Conservation (phyloP, 2,329 filamentous ascomycete genomes). For the Pseudocercospora macadamiae region DNA sequence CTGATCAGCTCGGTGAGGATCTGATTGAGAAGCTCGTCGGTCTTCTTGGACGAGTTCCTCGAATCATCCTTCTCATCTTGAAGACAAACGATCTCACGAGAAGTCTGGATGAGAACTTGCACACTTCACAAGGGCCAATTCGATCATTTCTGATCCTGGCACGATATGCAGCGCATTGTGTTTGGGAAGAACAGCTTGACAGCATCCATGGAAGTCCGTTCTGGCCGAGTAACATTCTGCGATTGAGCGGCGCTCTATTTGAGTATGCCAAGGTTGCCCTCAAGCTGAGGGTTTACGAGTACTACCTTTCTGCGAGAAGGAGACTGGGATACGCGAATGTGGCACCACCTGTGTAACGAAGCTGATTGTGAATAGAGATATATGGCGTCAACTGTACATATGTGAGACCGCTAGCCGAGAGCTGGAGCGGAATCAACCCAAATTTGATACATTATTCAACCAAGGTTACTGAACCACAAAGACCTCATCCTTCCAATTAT, state of each 20-base stretch:
- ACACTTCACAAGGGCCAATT: conserved; percentile 67
- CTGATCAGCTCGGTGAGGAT: conserved; percentile 74
- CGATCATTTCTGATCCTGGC: conserved; percentile 67
- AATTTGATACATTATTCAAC: too few species aligned
- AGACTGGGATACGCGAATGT: conserved; percentile 23
- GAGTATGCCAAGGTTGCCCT: conserved; percentile 60
- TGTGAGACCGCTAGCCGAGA: too few species aligned
- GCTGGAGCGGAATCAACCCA: too few species aligned
- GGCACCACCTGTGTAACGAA: conserved; percentile 6
- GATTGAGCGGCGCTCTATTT: conserved; percentile 56
- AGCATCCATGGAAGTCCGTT: conserved; percentile 54
- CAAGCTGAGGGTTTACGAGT: conserved; percentile 63
- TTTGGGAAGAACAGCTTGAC: conserved; percentile 65
- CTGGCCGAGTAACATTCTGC: conserved; percentile 55
- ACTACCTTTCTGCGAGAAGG: conserved; percentile 53
- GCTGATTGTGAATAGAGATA: background rate
- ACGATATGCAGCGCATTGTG: conserved; percentile 63
- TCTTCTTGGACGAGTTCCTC: conserved; percentile 82
- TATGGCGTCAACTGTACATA: background rate
- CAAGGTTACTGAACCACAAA: too few species aligned
- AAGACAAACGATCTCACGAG: conserved; percentile 98
- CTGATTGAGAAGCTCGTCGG: conserved; percentile 86
- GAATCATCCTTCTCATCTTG: conserved; percentile 90
- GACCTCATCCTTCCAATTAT: too few species aligned
- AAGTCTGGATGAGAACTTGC: conserved; percentile 86